Conservation (phyloP, 2,329 filamentous ascomycete genomes). For the Colletotrichum coccodes region DNA sequence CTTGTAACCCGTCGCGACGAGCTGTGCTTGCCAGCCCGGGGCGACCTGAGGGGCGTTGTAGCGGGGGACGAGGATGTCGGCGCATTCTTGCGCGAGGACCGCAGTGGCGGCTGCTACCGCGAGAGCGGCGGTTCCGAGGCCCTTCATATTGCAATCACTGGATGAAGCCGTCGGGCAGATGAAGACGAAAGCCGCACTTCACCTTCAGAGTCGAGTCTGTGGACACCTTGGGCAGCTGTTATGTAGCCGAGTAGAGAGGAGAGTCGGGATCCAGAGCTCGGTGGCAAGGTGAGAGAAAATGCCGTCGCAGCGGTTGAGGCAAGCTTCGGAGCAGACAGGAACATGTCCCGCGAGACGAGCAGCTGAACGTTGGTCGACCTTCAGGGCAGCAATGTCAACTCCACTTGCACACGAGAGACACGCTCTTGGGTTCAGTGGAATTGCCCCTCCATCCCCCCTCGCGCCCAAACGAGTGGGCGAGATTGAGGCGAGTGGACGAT, state of each 20-base stretch:
- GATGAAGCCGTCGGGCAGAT: background rate
- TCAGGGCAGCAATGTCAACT: background rate
- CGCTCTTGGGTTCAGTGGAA: background rate
- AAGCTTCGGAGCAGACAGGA: background rate
- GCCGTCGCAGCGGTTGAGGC: background rate
- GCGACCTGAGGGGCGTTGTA: conserved; percentile 50
- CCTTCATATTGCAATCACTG: conserved; percentile 10
- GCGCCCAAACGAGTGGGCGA: conserved; percentile 12
- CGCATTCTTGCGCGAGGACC: conserved; percentile 40
- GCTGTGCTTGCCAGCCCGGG: conserved; percentile 54
- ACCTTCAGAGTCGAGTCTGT: background rate
- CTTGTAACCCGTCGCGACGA: conserved; percentile 52
- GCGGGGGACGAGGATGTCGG: conserved; percentile 45
- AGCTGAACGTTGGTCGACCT: conserved; percentile 1
- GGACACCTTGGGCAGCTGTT: background rate
- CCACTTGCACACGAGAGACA: conserved; percentile 14
- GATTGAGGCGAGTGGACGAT: conserved; percentile 14
- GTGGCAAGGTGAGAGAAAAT: conserved; percentile 2
- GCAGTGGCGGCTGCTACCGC: conserved; percentile 14
- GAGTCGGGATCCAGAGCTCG: background rate
- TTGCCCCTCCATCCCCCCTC: background rate
- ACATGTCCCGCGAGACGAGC: background rate
- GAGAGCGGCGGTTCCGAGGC: conserved; percentile 5
- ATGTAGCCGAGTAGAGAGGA: background rate
- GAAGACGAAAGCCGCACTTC: background rate